Base-by-base conservation (phyloP, 2,329 filamentous ascomycete genomes). In the Escovopsis sp. region DNA sequence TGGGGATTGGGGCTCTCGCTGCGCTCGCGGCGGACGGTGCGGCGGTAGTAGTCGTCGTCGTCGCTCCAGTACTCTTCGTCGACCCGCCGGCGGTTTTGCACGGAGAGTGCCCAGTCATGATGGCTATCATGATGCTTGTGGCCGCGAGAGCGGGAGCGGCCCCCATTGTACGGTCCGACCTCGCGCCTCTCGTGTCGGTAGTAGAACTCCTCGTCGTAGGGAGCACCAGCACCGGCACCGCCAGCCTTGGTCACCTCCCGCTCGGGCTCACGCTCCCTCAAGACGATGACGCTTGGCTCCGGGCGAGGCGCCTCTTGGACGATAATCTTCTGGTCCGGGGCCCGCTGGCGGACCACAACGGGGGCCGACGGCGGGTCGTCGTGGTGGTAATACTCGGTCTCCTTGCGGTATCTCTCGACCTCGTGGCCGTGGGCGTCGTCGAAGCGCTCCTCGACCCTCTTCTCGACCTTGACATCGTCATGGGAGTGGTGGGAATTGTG, bases 301-400 rank as follows among this genome's bases (percentile, higher is more conserved):
- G 60, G 51, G 34, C 60, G 63, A 18, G 62, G 57, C 1, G 70
- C 68, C 45, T 75, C 70, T 41, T 76, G 66, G 8, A 75, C 63
- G 42, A 76, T 70, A 45, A 76, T 73, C 48, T 68, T 67, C 48
- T 76, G 71, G 48, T 75, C 69, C 3, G 63, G 60, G 1, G 64
- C 61, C 34, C 64, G 62, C 45, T 70, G 66, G 35, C 70, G 68
- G 42, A 76, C 71, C 36, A 75, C 60, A 40, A 76, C 64, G 5
- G 70, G 70, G 2, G 61, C 50, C 4, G 61, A 62, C 9, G 62
- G 54, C 11, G 67, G 65, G 16, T 68, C 60, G 18, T 62, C 58
- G 3, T 65, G 65, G 31, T 65, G 58, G 46, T 69, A 78, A 50
- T 75, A 77, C 44, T 78, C 73, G 3, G 70, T 72, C 49, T 78